A percentile compares a stretch with the other conserved stretches of the same genome.
phyloP scores from a whole-genome alignment of 2,329 filamentous ascomycete species.

The Tolypocladium ovalisporum region DNA sequence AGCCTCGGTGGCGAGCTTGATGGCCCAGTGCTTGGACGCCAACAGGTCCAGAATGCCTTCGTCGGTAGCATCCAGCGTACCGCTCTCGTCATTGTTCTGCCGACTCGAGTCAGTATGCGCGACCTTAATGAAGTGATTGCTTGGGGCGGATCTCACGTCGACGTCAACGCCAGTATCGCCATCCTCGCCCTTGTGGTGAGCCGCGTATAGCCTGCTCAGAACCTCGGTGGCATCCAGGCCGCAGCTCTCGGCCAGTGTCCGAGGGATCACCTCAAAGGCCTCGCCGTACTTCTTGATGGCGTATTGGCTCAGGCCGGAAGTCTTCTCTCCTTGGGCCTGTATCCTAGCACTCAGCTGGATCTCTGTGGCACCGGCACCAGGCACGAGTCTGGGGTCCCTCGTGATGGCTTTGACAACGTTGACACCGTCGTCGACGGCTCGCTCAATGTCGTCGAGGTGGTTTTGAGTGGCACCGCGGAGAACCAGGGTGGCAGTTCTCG shows the following conservation, averaged over 20 bases:
- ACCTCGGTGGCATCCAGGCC: slow-evolving; percentile 97
- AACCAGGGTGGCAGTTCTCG: slow-evolving; percentile 87
- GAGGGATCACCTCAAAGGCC: slow-evolving; percentile 93
- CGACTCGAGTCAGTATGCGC: slow-evolving; percentile 9
- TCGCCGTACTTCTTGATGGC: slow-evolving; percentile 96
- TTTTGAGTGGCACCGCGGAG: slow-evolving; percentile 95
- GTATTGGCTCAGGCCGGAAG: slow-evolving; percentile 85
- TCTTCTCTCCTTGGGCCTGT: slow-evolving; percentile 83
- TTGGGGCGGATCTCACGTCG: slow-evolving; percentile 45
- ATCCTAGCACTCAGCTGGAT: slow-evolving; percentile 89
- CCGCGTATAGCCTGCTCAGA: slow-evolving; percentile 81
- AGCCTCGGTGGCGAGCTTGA: slow-evolving; percentile 91
- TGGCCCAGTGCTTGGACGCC: slow-evolving; percentile 90
- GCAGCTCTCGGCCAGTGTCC: slow-evolving; percentile 87
- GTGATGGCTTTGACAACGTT: slow-evolving; percentile 99
- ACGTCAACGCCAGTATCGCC: slow-evolving; percentile 93
- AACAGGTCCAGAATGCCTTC: slow-evolving; percentile 88
- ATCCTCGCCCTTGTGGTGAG: slow-evolving; percentile 78
- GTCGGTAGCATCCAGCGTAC: slow-evolving; percentile 75
- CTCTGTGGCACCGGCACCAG: slow-evolving; percentile 89
- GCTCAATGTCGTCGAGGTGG: slow-evolving; percentile 92
- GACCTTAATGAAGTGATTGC: not conserved
- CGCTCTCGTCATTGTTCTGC: slow-evolving; percentile 65
- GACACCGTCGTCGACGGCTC: slow-evolving; percentile 94
- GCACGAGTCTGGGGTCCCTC: slow-evolving; percentile 79